Evolutionary conservation across 2,329 filamentous ascomycete species (phyloP).

Genomic region (Colletotrichum sansevieriae): DNA sequence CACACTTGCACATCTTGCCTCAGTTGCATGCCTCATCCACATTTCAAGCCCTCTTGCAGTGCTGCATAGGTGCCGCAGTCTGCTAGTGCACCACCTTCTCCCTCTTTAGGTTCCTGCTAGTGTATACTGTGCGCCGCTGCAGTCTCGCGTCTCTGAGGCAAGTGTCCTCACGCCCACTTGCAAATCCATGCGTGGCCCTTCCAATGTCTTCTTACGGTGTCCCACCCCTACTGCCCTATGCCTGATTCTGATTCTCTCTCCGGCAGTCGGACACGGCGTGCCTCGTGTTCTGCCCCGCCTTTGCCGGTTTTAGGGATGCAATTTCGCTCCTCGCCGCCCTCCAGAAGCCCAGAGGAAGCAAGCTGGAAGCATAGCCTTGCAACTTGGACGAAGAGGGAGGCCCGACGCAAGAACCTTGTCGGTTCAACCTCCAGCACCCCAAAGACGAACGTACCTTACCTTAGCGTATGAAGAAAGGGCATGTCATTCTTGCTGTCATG

Average conservation of each 20-base stretch:
- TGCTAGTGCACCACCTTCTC: neutral
- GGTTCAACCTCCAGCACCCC: constrained; percentile 10
- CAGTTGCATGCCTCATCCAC: constrained; percentile 19
- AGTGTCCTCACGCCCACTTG: constrained; percentile 3
- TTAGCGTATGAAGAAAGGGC: neutral
- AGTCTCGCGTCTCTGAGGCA: constrained; percentile 1
- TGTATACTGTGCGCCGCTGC: constrained; percentile 12
- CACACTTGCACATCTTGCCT: constrained; percentile 31
- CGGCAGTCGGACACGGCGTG: constrained; percentile 34
- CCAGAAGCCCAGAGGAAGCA: constrained; percentile 30
- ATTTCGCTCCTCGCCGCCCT: constrained; percentile 30
- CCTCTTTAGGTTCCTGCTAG: constrained; percentile 19
- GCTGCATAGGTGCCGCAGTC: neutral
- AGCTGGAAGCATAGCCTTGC: constrained; percentile 24
- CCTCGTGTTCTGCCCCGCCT: constrained; percentile 37
- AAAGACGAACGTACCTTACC: neutral
- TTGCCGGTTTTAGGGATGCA: constrained; percentile 24
- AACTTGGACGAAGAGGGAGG: constrained; percentile 20
- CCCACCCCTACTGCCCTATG: constrained; percentile 33
- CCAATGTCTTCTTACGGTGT: constrained; percentile 13
- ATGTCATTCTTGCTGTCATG: constrained; percentile 12
- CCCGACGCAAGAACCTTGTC: constrained; percentile 5
- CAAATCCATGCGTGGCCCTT: constrained; percentile 23
- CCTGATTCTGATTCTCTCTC: constrained; percentile 36
- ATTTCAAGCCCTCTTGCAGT: neutral